These are phyloP conservation scores for Penstemon barbatus DNA, from an alignment of 257 asterid genomes.

Conservation along the genomic window DNA sequence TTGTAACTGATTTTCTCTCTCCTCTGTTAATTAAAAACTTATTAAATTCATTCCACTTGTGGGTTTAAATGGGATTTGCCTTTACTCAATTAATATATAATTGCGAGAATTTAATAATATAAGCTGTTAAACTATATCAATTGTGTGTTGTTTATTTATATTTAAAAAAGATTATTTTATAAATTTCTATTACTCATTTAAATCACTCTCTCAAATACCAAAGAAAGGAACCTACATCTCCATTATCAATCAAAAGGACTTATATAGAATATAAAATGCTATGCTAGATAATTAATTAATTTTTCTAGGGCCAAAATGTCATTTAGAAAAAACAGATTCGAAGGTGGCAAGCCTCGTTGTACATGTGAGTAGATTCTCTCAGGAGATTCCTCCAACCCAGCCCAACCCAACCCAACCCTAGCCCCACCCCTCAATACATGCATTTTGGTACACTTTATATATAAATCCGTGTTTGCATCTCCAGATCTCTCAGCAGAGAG, in stretches of 20 bases:
- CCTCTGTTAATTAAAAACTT: background rate
- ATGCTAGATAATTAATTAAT: no score
- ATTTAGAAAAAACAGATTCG: conserved; percentile 14
- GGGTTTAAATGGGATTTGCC: no score
- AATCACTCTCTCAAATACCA: no score
- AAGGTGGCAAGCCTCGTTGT: conserved; percentile 40
- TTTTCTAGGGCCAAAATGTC: conserved; percentile 30
- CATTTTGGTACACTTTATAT: conserved; percentile 21
- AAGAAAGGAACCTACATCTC: no score
- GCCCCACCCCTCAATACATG: conserved; percentile 10
- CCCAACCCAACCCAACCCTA: background rate
- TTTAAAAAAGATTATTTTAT: no score
- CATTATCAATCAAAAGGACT: conserved; percentile 6
- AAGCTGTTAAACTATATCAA: no score
- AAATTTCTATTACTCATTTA: no score
- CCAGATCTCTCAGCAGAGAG: conserved; percentile 32
- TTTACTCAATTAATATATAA: no score
- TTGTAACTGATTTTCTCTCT: no score
- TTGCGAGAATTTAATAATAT: no score
- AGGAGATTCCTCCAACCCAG: conserved; percentile 28
- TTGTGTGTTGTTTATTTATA: no score
- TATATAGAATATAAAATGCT: background rate
- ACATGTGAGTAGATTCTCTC: conserved; percentile 47
- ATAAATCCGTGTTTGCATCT: conserved; percentile 19
- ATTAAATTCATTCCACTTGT: no score